Evolutionary conservation across 352 stramenopile genomes (phyloP), one percentile per base, ranked within the genome.

Genomic region (Phytopythium boreale): DNA sequence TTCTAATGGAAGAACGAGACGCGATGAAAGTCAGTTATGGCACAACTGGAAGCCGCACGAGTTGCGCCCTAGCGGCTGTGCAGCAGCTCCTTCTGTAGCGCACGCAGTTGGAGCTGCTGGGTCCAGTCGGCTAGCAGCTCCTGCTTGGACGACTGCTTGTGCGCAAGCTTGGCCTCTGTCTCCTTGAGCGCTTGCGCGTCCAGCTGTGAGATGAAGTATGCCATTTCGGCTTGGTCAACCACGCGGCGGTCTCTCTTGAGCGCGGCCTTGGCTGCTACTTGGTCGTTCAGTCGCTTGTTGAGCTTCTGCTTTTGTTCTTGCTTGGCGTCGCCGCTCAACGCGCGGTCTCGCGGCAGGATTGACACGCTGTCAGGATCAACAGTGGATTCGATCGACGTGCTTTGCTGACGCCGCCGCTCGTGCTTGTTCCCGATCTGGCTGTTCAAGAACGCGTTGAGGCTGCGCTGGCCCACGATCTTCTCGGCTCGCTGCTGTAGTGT

Each of bases 221-320:
- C 77, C 34, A 74, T 75, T 34, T 89, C 80, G n/a, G 77, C 76
- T 31, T 84, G 77, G 44, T 90, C 81, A 22, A 90, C 51, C 8
- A 62, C 63, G 19, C 67, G 67, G 12, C 58, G 62, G 43, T 88
- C 70, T 59, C 72, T 69, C 22, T 67, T 65, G 4, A 86, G 70
- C 47, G 68, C 66, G 24, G 70, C 68, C 49, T 83, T 84, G n/a
- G 72, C 63, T 2, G 71, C 59, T 19, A 87, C 79, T 44, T 90
- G 81, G 20, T 76, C 70, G 46, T 77, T 69, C 52, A 90, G 67
- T 4, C 72, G 70, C 34, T 69, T 63, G 39, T 72, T 74, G 9
- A 90, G 65, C 55, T 75, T 80, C 34, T 72, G 46, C 65, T 90
- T 88, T 41, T 75, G 63, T 5, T 34, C 47, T 10, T 62, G 77